Evolutionary conservation across 305 asterid species (phyloP), one percentile per base, ranked within the genome.

Genomic region (Caryopteris hybrid): DNA sequence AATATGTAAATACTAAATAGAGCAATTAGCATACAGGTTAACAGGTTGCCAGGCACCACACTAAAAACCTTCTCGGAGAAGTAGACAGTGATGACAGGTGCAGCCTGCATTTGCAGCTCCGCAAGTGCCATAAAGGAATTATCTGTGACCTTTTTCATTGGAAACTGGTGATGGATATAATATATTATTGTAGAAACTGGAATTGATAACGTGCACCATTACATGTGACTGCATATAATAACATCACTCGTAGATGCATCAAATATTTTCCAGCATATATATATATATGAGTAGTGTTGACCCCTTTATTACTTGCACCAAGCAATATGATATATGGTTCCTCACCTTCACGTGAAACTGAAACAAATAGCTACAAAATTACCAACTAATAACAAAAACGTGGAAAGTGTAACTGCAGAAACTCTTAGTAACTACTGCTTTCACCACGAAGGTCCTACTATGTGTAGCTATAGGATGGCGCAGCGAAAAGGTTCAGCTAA

Each of bases 81-180:
- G 31, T 14, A 33, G 27, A 51, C 29, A 42, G 1, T 38, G 67
- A 43, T 54, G 54, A 42, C 20, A 41, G 42, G 50, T 45, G 43
- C 45, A 29, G 29, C 47, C 53, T 20, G 47, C 64, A 62, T 54
- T 63, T 43, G 64, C 71, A 60, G 63, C 76, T 46, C 59, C 51
- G 65, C 53, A 51, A 50, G 41, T 50, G 23, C 61, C 51, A 33
- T 55, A 31, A n/a, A 65, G 55, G 43, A 63, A 25, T 17, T 41
- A 1, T 31, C 7, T 10, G n/a, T 18, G 21, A 57, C 58, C 21
- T 55, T 56, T 13, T 47, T 21, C 31, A 51, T 59, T 31, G 8
- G 46, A 67, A 38, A 8, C 43, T 50, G 29, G 11, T 54, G 42
- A 57, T 55, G 47, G 53, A 14, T 22, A 7, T 6, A 31, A 36